These are phyloP conservation scores for Phytophthora parvispora DNA, from an alignment of 352 stramenopile genomes.

Conservation along the genomic window DNA sequence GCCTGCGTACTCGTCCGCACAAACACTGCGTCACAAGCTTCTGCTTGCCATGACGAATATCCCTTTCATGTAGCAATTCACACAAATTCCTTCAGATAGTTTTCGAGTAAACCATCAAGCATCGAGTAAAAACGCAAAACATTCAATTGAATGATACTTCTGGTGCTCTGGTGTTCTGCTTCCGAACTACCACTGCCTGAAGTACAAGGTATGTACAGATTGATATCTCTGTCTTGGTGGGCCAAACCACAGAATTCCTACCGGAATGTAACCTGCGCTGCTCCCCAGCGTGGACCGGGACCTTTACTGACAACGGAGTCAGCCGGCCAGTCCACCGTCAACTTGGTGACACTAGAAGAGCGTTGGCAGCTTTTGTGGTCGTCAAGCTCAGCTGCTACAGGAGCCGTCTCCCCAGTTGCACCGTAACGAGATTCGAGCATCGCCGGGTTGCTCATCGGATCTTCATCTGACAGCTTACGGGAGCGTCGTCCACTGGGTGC, in stretches of 20 bases:
- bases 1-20: slow-evolving; percentile 61
- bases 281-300: neutral
- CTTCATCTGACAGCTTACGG: slow-evolving; percentile 71
- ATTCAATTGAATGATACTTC: neutral
- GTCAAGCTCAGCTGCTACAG: neutral
- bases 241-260: neutral
- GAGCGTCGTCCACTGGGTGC: slow-evolving; percentile 58
- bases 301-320: neutral
- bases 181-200: neutral
- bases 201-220: neutral
- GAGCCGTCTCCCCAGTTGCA: slow-evolving; percentile 20
- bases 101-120: no score
- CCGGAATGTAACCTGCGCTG: neutral
- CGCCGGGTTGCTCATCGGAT: slow-evolving; percentile 45
- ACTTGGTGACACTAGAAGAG: no score
- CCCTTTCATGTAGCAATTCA: neutral
- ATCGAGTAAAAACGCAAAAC: neutral
- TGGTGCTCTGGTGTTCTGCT: neutral
- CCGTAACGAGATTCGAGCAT: slow-evolving; percentile 41
- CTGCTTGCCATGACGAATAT: slow-evolving; percentile 62
- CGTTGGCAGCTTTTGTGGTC: no score
- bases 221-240: neutral
- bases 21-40: slow-evolving; percentile 68
- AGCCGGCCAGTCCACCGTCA: neutral
- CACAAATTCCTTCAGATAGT: no score